These are phyloP conservation scores for Trichopus zeylanicus DNA, from an alignment of 116 monocot genomes.

Conservation along the genomic window DNA sequence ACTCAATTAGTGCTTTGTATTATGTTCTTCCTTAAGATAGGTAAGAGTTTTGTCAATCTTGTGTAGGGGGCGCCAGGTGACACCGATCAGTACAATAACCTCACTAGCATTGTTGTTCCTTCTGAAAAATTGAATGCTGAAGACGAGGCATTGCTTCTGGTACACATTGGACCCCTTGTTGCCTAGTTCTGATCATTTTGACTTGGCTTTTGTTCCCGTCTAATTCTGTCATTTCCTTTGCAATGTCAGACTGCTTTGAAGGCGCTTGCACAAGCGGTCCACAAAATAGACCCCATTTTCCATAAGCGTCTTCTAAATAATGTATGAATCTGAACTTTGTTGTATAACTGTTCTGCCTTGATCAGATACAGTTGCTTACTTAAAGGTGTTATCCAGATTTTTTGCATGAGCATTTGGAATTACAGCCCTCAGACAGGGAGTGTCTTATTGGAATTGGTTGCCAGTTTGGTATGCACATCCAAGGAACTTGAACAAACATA, in stretches of 20 bases:
- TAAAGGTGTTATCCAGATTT: constrained; percentile 40
- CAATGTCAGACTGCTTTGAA: constrained; percentile 40
- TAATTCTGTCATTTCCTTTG: constrained; percentile 1
- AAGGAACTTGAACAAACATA: not conserved
- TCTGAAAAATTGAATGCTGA: constrained; percentile 25
- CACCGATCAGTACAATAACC: constrained; percentile 34
- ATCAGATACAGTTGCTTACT: not conserved
- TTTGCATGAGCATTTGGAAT: constrained; percentile 65
- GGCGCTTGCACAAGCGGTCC: constrained; percentile 62
- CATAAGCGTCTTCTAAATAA: constrained; percentile 56
- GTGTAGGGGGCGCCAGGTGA: constrained; percentile 19
- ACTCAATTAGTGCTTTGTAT: no score
- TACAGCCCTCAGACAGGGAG: constrained; percentile 40
- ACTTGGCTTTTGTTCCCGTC: not conserved
- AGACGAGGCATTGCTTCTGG: constrained; percentile 61
- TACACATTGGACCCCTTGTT: constrained; percentile 10
- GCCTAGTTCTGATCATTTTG: not conserved
- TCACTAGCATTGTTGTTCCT: constrained; percentile 30
- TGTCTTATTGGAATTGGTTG: constrained; percentile 64
- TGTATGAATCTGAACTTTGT: constrained; percentile 27
- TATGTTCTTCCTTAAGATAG: no score
- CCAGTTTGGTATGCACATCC: constrained; percentile 47
- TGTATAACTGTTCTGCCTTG: not conserved
- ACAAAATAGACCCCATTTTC: constrained; percentile 41
- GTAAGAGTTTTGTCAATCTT: no score